Evolutionary conservation across 2,329 filamentous ascomycete genomes (phyloP), one percentile per base, ranked within the genome.

Genomic region (Chaetoscypha palmicola): DNA sequence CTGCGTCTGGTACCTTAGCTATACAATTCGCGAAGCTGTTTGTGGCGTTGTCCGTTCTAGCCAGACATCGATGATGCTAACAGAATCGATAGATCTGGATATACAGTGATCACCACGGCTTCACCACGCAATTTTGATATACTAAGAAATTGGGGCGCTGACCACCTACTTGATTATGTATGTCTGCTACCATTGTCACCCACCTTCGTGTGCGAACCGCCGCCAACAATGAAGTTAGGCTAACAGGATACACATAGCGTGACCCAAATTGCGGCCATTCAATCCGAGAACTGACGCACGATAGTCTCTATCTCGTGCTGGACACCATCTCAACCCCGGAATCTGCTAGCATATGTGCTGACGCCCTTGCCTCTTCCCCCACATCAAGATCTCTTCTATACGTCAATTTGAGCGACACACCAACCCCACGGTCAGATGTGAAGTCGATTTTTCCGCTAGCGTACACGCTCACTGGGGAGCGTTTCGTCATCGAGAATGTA

Each of bases 391-490:
- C 28, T 4, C 31, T 35, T 19, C n/a, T 69, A 63, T 24, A 75
- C 66, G 59, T 87, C 80, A 46, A 86, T 64, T 45, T 85, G 72
- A 47, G 49, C 38, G 38, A 22, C 4, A 38, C 51, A 9, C 11
- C 17, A n/a, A 34, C 12, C 17, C 47, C 48, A 1, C 41, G 49
- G 10, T 2, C 28, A 16, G 64, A 62, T 19, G 55, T 64, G 11
- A 49, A 60, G 8, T 54, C 55, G 3, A 47, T 50, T 3, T 51
- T 52, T 19, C 65, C 63, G 9, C 46, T 70, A 1, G 65, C 58
- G 1, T 72, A 70, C 48, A 65, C 64, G 1, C 58, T 58, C 5
- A 50, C 67, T 5, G 67, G 66, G 5, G 61, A 65, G 43, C 33
- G 45, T 2, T 66, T 63, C 44, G 41, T 51, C 12, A 45, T 50